A percentile compares a stretch with the other conserved stretches of the same genome.
Evolutionary conservation across 1,139 yeast genomes (phyloP).

Genomic region (Casaregolazyma lundiana): DNA sequence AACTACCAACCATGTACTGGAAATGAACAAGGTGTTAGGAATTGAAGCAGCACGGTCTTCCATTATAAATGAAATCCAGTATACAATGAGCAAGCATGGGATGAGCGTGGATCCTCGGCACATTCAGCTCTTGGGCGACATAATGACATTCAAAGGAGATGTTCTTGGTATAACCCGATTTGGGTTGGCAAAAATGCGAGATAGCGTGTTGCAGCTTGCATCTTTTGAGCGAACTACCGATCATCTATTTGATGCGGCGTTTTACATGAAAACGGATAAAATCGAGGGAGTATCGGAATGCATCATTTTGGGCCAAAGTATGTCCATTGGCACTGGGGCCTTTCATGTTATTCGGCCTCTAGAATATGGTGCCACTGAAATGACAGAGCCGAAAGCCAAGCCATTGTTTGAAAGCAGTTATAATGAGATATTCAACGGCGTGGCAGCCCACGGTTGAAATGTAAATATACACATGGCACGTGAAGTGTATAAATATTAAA

Average conservation of each 20-base stretch:
- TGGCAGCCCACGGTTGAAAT: no score
- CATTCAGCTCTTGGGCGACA: constrained; percentile 94
- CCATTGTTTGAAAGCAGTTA: constrained; percentile 6
- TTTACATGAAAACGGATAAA: constrained; percentile 91
- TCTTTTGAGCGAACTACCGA: constrained; percentile 98
- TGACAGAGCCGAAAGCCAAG: constrained; percentile 5
- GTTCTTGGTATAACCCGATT: constrained; percentile 97
- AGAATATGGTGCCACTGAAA: constrained; percentile 12
- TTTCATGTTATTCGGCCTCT: constrained; percentile 58
- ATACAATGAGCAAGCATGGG: constrained; percentile 98
- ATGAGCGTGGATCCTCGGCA: constrained; percentile 99
- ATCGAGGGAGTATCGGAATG: constrained; percentile 98
- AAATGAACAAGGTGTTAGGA: constrained; percentile 85
- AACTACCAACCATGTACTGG: constrained; percentile 85
- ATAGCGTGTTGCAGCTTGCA: constrained; percentile 92
- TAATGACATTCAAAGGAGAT: constrained; percentile 98
- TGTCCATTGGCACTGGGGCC: constrained; percentile 97
- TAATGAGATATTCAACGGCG: constrained; percentile 6
- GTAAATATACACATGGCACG: no score
- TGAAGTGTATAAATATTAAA: no score
- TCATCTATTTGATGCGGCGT: constrained; percentile 96
- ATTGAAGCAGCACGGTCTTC: constrained; percentile 96
- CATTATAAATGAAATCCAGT: constrained; percentile 90
- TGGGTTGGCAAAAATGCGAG: constrained; percentile 98
- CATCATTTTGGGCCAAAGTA: constrained; percentile 94